phyloP scores from a whole-genome alignment of 805 yeast genomes.

The Myxozyma sirexii region DNA sequence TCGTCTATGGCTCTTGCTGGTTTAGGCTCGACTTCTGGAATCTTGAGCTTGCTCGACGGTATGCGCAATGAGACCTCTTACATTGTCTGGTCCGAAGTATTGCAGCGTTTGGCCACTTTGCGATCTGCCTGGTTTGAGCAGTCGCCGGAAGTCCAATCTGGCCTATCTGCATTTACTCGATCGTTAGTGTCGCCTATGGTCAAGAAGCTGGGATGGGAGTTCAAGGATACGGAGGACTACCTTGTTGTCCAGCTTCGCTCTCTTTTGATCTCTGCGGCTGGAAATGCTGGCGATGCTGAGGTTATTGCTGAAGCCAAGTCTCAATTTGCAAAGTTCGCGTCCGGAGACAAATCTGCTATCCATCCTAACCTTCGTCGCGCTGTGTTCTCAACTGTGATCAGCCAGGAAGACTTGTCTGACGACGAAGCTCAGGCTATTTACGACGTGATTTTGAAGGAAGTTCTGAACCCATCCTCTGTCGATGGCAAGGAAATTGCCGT shows the following conservation, averaged over 20 bases:
- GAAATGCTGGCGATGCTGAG: slow-evolving; percentile 52
- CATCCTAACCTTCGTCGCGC: slow-evolving; percentile 54
- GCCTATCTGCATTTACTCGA: slow-evolving; percentile 55
- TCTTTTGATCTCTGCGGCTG: slow-evolving; percentile 62
- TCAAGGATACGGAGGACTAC: slow-evolving; percentile 55
- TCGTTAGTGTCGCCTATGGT: slow-evolving; percentile 57
- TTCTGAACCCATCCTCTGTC: slow-evolving; percentile 53
- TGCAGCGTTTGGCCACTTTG: slow-evolving; percentile 45
- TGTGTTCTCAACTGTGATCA: slow-evolving; percentile 51
- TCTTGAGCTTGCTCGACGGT: slow-evolving; percentile 59
- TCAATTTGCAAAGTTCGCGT: slow-evolving; percentile 44
- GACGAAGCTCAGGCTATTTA: slow-evolving; percentile 46
- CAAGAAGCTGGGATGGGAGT: slow-evolving; percentile 62
- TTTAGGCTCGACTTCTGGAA: slow-evolving; percentile 60
- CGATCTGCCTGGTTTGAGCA: slow-evolving; percentile 45
- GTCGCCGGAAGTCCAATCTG: slow-evolving; percentile 47
- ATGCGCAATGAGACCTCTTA: slow-evolving; percentile 54
- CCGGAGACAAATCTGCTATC: slow-evolving; percentile 52
- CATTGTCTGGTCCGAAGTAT: slow-evolving; percentile 63
- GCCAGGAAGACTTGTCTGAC: slow-evolving; percentile 40
- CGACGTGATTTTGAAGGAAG: slow-evolving; percentile 51
- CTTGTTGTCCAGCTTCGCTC: slow-evolving; percentile 66
- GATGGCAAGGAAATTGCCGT: slow-evolving; percentile 62
- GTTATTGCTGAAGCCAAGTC: slow-evolving; percentile 52
- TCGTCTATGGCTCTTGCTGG: slow-evolving; percentile 73